Evolutionary conservation across 2,329 filamentous ascomycete genomes (phyloP).

Genomic region (Penicillium sp.): DNA sequence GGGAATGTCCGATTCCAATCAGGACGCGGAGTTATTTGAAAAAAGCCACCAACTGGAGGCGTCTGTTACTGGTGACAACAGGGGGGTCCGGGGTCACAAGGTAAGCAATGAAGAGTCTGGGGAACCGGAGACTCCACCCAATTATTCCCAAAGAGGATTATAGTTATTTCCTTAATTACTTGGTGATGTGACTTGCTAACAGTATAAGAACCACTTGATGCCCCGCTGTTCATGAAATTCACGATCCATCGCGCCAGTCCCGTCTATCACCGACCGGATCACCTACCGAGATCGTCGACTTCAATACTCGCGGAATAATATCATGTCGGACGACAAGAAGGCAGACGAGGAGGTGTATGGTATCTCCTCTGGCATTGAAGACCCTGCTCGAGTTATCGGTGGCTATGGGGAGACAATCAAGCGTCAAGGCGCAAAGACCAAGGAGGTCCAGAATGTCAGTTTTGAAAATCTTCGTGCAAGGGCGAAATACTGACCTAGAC

Average conservation of each 20-base stretch:
- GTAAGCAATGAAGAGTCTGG: constrained; percentile 10
- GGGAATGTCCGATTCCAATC: constrained; percentile 21
- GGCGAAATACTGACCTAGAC: background rate
- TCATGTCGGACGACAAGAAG: constrained; percentile 24
- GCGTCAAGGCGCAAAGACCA: constrained; percentile 39
- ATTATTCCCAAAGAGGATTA: constrained; percentile 5
- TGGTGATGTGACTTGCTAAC: background rate
- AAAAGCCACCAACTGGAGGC: constrained; percentile 18
- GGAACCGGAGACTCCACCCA: constrained; percentile 14
- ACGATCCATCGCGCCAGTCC: constrained; percentile 7
- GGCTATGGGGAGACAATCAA: constrained; percentile 25
- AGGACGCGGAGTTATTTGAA: constrained; percentile 21
- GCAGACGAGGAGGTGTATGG: constrained; percentile 19
- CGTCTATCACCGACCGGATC: constrained; percentile 2
- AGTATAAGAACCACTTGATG: constrained; percentile 21
- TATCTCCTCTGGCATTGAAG: constrained; percentile 17
- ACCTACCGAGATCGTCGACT: background rate
- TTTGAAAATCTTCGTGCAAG: too few species aligned
- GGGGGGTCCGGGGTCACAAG: constrained; percentile 18
- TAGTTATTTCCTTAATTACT: constrained; percentile 2
- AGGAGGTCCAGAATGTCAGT: constrained; percentile 44
- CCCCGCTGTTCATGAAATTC: constrained; percentile 8
- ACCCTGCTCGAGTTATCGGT: constrained; percentile 14
- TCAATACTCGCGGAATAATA: background rate
- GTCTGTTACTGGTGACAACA: constrained; percentile 9